Base-by-base conservation (phyloP, 208 protist species). In the Blechomonas ayalai region DNA sequence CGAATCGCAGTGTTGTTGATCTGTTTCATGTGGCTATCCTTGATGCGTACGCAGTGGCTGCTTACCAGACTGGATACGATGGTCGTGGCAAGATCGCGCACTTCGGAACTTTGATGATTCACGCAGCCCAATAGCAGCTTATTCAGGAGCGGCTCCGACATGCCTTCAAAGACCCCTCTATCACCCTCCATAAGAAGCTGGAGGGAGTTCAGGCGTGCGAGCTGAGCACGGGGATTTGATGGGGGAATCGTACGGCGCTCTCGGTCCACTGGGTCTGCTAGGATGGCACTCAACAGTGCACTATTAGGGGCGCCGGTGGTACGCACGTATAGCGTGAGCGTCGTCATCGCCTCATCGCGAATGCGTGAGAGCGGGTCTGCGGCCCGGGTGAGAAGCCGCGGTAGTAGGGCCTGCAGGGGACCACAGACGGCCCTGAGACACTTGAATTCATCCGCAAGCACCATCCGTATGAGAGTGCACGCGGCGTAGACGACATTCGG, bases 81-180 rank as follows among this genome's bases (percentile, higher is more conserved):
- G 6, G 43, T 67, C 0, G 63, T 61, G 1, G 74, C 80, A 15
- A 74, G 31, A 51, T 95, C 84, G 4, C 88, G 81, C 47, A 92
- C 88, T 13, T 92, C 88, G 0, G 44, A 28, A 37, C 74, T 81
- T 8, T 66, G 65, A 50, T 93, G 81, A 41, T 91, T 89, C 13
- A 92, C 47, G 10, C 63, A 69, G 0, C 84, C 84, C 12, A 89
- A 60, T 20, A 92, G 54, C 9, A 93, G 48, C 38, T 77, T 76
- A 25, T 54, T 52, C 49, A 86, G 65, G 7, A 88, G 9, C 5
- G 51, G 61, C 20, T 39, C 48, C 4, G 60, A 42, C 4, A 39
- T 10, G 9, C 34, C 59, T 8, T 48, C 23, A 1, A 67, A 51
- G 2, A 59, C 34, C 4, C 75, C 19, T 4, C 64, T 50, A 12